Percentiles rank a stretch among this genome's conserved stretches.
These are phyloP conservation scores for Schizosaccharomyces japonicus DNA, from an alignment of 805 yeast genomes.

Conservation along the genomic window DNA sequence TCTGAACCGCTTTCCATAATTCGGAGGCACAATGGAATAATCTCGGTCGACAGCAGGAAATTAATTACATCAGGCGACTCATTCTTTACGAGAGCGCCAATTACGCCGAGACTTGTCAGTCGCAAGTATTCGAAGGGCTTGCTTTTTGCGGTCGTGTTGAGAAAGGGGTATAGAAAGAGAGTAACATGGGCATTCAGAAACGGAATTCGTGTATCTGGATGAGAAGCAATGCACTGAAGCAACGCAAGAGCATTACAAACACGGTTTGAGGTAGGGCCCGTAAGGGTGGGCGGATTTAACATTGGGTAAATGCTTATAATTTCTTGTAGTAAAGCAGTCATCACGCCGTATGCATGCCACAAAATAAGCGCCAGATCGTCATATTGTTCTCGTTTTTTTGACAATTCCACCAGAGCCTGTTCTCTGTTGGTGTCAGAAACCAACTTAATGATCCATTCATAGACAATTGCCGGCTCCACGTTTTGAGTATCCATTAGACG, in stretches of 20 bases:
- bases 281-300: slow-evolving; percentile 62
- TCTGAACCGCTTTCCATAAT: slow-evolving; percentile 93
- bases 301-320: slow-evolving; percentile 75
- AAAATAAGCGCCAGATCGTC: slow-evolving; percentile 79
- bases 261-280: slow-evolving; percentile 69
- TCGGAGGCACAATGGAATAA: slow-evolving; percentile 78
- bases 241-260: slow-evolving; percentile 90
- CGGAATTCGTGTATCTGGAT: slow-evolving; percentile 63
- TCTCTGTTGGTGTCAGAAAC: slow-evolving; percentile 81
- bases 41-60: slow-evolving; percentile 79
- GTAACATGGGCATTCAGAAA: slow-evolving; percentile 83
- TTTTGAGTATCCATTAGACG: not conserved
- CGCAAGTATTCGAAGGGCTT: slow-evolving; percentile 84
- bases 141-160: slow-evolving; percentile 75
- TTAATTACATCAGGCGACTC: slow-evolving; percentile 89
- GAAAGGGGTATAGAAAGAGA: slow-evolving; percentile 72
- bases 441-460: slow-evolving; percentile 71
- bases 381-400: slow-evolving; percentile 81
- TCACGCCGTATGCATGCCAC: slow-evolving; percentile 85
- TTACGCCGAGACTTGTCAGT: slow-evolving; percentile 80
- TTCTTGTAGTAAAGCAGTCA: slow-evolving; percentile 76
- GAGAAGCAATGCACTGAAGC: slow-evolving; percentile 90
- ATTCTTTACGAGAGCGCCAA: slow-evolving; percentile 88
- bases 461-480: slow-evolving; percentile 36
- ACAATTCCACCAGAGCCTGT: slow-evolving; percentile 73